Percentiles rank a stretch among this genome's conserved stretches.
phyloP scores from a whole-genome alignment of 495 filamentous ascomycete genomes.

The Penicillium egyptiacum region DNA sequence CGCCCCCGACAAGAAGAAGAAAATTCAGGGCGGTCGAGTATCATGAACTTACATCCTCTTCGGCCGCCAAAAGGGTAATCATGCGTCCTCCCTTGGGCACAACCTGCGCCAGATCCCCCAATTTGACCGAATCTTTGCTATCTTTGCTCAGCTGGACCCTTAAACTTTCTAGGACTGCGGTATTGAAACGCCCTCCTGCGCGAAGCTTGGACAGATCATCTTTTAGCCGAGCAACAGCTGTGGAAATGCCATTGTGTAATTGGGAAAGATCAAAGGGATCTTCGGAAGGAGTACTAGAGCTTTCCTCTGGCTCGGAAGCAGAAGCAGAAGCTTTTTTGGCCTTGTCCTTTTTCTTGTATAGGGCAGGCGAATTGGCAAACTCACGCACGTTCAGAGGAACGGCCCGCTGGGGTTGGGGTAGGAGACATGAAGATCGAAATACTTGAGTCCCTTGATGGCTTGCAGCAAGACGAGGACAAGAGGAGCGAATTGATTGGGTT shows the following conservation, averaged over 20 bases:
- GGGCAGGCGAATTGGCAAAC: conserved; percentile 29
- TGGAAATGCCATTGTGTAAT: conserved; percentile 59
- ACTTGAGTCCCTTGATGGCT: background rate
- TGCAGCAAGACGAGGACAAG: background rate
- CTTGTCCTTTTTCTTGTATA: conserved; percentile 46
- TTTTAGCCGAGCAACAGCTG: conserved; percentile 55
- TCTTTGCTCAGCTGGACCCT: conserved; percentile 59
- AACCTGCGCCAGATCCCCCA: conserved; percentile 75
- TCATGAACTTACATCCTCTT: conserved; percentile 54
- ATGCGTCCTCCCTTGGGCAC: conserved; percentile 68
- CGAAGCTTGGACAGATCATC: conserved; percentile 66
- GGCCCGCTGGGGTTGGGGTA: background rate
- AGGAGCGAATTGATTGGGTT: conserved; percentile 13
- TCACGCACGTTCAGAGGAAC: conserved; percentile 6
- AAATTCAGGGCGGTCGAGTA: background rate
- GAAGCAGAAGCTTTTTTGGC: conserved; percentile 22
- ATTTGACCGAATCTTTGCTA: conserved; percentile 45
- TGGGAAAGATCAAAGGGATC: conserved; percentile 70
- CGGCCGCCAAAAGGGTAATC: conserved; percentile 63
- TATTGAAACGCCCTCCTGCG: conserved; percentile 66
- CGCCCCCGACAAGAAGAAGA: background rate
- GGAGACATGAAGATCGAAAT: background rate
- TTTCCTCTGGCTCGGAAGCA: conserved; percentile 16
- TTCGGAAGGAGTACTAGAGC: conserved; percentile 26
- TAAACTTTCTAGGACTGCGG: conserved; percentile 63